Base-by-base conservation (phyloP, 2,329 filamentous ascomycete species). In the Thelonectria rubi region DNA sequence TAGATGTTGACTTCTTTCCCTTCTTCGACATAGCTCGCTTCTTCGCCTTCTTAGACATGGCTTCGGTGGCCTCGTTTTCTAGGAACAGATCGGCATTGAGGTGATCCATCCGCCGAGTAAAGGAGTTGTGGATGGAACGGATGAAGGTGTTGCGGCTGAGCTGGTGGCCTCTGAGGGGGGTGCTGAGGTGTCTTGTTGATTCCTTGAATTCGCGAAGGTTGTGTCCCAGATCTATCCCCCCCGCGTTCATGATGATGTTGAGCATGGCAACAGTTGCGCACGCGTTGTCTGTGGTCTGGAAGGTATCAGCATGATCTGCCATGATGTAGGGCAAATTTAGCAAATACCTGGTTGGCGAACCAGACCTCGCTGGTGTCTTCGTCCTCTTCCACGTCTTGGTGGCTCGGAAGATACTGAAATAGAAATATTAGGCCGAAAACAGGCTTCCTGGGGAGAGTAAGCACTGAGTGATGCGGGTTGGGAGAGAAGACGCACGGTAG, bases 231-330 rank as follows among this genome's bases (percentile, higher is more conserved):
- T 87, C 78, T 3, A 93, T 77, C 0, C 80, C 81, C 0, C 86
- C 80, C 21, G 88, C 84, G 73, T 98, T 98, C 86, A 97, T 96
- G 72, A 97, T 81, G 62, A 97, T 97, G 71, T 98, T 98, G 69
- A 97, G 84, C 67, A 98, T 82, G 3, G 95, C 93, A 47, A 97
- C 87, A n/a, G 92, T 95, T 18, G 93, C 95, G 77, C 95, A 99
- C 24, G 93, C 90, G 76, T 97, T 97, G 57, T 86, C 84, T 0
- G 88, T 90, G 1, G 91, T 93, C 89, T 94, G 11, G 6, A 20
- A 34, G 9, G 26, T 37, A 34, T 73, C 40, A 71, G 63, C 37
- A 7, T 48, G 53, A 20, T 17, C 3, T 14, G 6, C 40, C 2
- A 18, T 20, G 21, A 2, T n/a, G n/a, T 12, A 20, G 26, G 12